Evolutionary conservation across 306 rosid species (phyloP), one percentile per base, ranked within the genome.

Genomic region (Casuarina cunninghamiana): DNA sequence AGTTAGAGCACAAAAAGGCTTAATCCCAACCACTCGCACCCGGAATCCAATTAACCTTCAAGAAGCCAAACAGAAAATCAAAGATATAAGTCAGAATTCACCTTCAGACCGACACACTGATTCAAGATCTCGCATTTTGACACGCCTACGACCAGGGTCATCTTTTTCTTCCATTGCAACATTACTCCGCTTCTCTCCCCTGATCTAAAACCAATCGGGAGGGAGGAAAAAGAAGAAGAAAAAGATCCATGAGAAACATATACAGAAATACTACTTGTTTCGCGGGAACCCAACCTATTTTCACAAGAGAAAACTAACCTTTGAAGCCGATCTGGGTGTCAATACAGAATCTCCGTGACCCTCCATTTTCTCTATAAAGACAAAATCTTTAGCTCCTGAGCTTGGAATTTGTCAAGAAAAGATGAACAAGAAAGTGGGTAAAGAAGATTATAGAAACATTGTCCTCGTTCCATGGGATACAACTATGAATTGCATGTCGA

Each of bases 51-150:
- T 48, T 17, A 48, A 32, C 11, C 42, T 51, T 7, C 9, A 42
- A 10, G 48, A 37, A 48, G 13, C 71, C 35, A 5, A 68, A 48
- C 6, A 75, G 12, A 55, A 21, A 71, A 42, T 19, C 0, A 12
- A 32, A 19, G 5, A n/a, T 32, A 48, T 2, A 49, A 46, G 38
- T 35, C 41, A 77, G 55, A 44, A 32, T 72, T 84, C 65, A 93
- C 98, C 98, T 69, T 82, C 83, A 12, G 88, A 83, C 5, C 80
- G 78, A 81, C 87, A 83, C 41, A 91, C 75, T 13, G 95, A 82
- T 32, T 83, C 88, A 81, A 88, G 93, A 91, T 89, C 90, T 68
- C 80, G 89, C 84, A 88, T 88, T 84, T 92, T 95, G 58, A 87
- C 82, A 63, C 92, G 84, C 77, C 91, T 91, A 46, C 84, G 87